Evolutionary conservation across 495 filamentous ascomycete genomes (phyloP), one percentile per base, ranked within the genome.

Genomic region (Penicillium parvum): DNA sequence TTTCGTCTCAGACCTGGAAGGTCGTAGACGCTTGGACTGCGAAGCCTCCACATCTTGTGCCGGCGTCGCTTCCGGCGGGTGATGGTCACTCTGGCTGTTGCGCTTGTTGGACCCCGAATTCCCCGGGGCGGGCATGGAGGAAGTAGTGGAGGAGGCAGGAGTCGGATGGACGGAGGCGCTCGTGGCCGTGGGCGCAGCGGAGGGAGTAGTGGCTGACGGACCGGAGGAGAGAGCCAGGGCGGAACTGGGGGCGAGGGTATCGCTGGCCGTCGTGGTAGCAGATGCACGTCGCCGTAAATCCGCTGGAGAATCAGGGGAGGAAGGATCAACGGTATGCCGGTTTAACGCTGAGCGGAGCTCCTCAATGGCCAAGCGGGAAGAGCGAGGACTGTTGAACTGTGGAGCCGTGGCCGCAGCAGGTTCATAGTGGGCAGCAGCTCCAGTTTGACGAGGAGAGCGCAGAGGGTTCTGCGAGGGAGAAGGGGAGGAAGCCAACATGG

Each of bases 1-100:
- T 63, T 90, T 96, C 15, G 79, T 72, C 8, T 74, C 63, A 9
- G 79, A 70, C 40, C 77, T 78, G 20, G 73, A 57, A 29, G 74
- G 63, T 25, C 77, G 73, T 40, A 66, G 55, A 34, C 77, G 75
- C 55, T 79, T 80, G 11, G 69, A 63, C 37, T 68, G 71, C 37
- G 69, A 77, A 27, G 60, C 65, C 33, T 77, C 68, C n/a, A 65
- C 68, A 40, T 77, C 69, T 12, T 69, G 65, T 19, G 67, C 66
- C 23, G 69, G 74, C 39, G 66, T 60, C 36, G 55, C 49, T 52
- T 58, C 41, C 12, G 57, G 32, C 16, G 54, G 32, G 45, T 61
- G 40, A 49, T 48, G 29, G 58, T 65, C 62, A 38, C 49, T 58
- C 17, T 53, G 53, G 56, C 64, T 66, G 53, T 67, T 60, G 50